phyloP scores from a whole-genome alignment of 202 grass and related monocot species.

The Miscanthus sacchariflorus region DNA sequence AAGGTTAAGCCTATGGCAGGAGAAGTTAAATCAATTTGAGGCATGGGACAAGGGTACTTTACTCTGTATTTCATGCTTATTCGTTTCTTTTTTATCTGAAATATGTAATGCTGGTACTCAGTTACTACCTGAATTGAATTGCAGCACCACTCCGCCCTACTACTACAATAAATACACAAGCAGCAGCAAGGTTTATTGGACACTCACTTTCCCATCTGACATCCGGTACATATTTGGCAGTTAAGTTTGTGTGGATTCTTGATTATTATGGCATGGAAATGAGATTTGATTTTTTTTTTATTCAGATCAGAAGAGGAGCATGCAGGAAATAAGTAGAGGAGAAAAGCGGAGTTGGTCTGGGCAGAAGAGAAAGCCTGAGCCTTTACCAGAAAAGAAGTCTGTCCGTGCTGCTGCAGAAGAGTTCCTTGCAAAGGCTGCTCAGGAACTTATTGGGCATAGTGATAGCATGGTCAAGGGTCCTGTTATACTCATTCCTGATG shows the following conservation, averaged over 20 bases:
- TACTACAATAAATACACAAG: constrained; percentile 80
- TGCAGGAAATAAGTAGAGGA: constrained; percentile 82
- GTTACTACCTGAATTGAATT: constrained; percentile 38
- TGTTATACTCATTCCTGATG: constrained; percentile 58
- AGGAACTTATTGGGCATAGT: constrained; percentile 67
- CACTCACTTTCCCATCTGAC: constrained; percentile 79
- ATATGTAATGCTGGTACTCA: constrained; percentile 18
- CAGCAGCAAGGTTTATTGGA: constrained; percentile 84
- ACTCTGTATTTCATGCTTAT: constrained; percentile 16
- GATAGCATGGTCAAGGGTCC: constrained; percentile 70
- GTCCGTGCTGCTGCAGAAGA: constrained; percentile 78
- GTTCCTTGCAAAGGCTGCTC: constrained; percentile 86
- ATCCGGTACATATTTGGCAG: constrained; percentile 51
- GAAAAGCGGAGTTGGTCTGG: constrained; percentile 58
- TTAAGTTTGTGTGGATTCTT: constrained; percentile 38
- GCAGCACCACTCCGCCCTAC: constrained; percentile 80
- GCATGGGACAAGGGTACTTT: constrained; percentile 80
- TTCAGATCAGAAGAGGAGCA: constrained; percentile 85
- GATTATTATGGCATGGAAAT: constrained; percentile 5
- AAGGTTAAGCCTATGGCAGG: constrained; percentile 82
- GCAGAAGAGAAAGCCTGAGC: constrained; percentile 77
- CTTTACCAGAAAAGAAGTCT: constrained; percentile 56
- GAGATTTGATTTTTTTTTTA: constrained; percentile 25
- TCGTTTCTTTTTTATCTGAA: constrained; percentile 31
- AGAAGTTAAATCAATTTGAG: constrained; percentile 81